These are phyloP conservation scores for Aspergillus novofumigatus DNA, from an alignment of 2,329 filamentous ascomycete species.

Conservation along the genomic window DNA sequence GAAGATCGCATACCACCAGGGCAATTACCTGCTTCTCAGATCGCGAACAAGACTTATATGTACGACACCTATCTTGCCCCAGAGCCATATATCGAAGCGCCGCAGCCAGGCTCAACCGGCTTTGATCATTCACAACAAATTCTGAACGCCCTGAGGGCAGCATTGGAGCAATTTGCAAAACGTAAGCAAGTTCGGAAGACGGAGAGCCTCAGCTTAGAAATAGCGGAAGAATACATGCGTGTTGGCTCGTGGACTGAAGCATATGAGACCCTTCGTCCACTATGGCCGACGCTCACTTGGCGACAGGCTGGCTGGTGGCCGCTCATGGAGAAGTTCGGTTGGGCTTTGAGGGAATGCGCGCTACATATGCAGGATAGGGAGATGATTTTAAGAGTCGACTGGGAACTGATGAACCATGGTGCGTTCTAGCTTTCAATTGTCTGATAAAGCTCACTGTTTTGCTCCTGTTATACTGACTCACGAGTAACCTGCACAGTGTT, in stretches of 20 bases:
- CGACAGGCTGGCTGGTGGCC: slow-evolving; percentile 57
- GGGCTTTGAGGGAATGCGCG: slow-evolving; percentile 53
- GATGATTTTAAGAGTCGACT: slow-evolving; percentile 51
- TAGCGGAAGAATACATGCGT: slow-evolving; percentile 52
- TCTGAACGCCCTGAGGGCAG: slow-evolving; percentile 43
- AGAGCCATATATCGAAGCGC: slow-evolving; percentile 54
- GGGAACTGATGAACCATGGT: slow-evolving; percentile 50
- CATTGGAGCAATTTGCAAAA: slow-evolving; percentile 49
- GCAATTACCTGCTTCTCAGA: slow-evolving; percentile 52
- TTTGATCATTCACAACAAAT: slow-evolving; percentile 53
- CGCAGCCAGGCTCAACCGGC: slow-evolving; percentile 40
- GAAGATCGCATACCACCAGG: slow-evolving; percentile 55
- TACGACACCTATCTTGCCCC: slow-evolving; percentile 61
- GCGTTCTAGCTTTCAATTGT: slow-evolving; percentile 6
- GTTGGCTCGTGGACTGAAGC: slow-evolving; percentile 49
- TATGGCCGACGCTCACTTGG: slow-evolving; percentile 58
- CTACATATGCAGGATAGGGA: slow-evolving; percentile 42
- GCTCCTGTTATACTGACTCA: background rate
- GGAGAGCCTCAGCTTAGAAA: slow-evolving; percentile 52
- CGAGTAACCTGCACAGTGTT: slow-evolving; percentile 27
- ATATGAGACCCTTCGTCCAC: slow-evolving; percentile 46
- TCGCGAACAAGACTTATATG: slow-evolving; percentile 48
- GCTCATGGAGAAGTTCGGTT: slow-evolving; percentile 52
- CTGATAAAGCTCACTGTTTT: background rate
- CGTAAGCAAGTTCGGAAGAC: slow-evolving; percentile 52